phyloP scores from a whole-genome alignment of 192 early-diverging fungal genomes.

The Geranomyces michiganensis region DNA sequence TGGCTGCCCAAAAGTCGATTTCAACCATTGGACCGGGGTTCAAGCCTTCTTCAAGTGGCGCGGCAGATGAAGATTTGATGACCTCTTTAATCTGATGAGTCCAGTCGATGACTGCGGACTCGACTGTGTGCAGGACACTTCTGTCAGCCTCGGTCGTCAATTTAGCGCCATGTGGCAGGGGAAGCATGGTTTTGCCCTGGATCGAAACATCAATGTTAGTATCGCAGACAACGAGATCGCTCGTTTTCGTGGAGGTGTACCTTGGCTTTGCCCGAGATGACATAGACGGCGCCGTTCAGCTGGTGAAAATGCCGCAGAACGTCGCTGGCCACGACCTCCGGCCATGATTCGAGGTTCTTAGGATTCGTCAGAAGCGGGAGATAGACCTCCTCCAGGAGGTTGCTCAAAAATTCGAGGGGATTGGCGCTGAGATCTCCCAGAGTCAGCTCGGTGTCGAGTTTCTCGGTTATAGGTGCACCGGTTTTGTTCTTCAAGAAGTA shows the following conservation, averaged over 20 bases:
- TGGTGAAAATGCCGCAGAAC: constrained; percentile 67
- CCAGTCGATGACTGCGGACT: constrained; percentile 72
- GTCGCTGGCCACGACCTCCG: constrained; percentile 68
- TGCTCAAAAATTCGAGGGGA: constrained; percentile 62
- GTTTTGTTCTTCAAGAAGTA: constrained; percentile 61
- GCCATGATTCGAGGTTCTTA: constrained; percentile 68
- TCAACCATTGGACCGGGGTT: constrained; percentile 69
- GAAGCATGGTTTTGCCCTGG: constrained; percentile 69
- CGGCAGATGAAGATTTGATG: constrained; percentile 61
- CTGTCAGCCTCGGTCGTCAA: constrained; percentile 54
- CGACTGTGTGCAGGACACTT: constrained; percentile 60
- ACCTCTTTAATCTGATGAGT: constrained; percentile 71
- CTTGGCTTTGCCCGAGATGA: constrained; percentile 68
- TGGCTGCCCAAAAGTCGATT: constrained; percentile 72
- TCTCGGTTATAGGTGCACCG: constrained; percentile 51
- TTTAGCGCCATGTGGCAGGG: constrained; percentile 62
- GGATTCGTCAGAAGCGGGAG: constrained; percentile 64
- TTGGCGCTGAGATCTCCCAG: constrained; percentile 63
- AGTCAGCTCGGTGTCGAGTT: constrained; percentile 61
- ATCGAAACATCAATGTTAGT: constrained; percentile 2
- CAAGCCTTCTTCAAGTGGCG: constrained; percentile 63
- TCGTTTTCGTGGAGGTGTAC: constrained; percentile 20
- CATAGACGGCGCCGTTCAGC: constrained; percentile 67
- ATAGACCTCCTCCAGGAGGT: constrained; percentile 65
- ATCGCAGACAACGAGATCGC: not conserved